Evolutionary conservation across 805 yeast genomes (phyloP).

Genomic region (Myxozyma mucilagina): DNA sequence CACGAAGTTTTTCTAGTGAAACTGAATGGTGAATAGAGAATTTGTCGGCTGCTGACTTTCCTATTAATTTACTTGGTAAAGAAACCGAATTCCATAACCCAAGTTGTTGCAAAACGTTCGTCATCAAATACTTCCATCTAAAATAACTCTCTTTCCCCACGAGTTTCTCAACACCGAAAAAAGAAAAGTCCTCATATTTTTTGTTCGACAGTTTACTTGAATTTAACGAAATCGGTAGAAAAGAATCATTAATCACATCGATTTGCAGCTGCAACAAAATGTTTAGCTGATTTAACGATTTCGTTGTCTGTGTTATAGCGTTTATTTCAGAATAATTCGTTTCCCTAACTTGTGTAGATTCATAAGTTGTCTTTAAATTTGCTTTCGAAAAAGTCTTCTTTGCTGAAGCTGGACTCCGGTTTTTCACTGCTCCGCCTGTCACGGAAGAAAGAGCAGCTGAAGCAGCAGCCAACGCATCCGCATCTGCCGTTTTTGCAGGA

Average conservation of each 20-base stretch:
- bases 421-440: too few relatives aligned
- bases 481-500: too few relatives aligned
- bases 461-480: neutral
- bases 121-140: conserved; percentile 18
- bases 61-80: neutral
- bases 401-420: too few relatives aligned
- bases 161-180: conserved; percentile 13
- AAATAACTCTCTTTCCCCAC: conserved; percentile 5
- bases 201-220: neutral
- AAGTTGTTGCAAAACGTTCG: conserved; percentile 1
- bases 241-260: conserved; percentile 1
- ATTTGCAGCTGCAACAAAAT: conserved; percentile 19
- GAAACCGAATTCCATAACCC: conserved; percentile 11
- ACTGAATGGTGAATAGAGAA: neutral
- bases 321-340: neutral
- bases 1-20: neutral
- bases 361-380: neutral
- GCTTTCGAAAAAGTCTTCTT: neutral
- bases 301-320: neutral
- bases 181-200: neutral
- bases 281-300: conserved; percentile 11
- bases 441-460: too few relatives aligned
- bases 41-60: neutral
- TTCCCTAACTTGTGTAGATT: neutral
- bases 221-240: neutral